Base-by-base conservation (phyloP, 1,139 yeast species). In the Spathaspora sp. region DNA sequence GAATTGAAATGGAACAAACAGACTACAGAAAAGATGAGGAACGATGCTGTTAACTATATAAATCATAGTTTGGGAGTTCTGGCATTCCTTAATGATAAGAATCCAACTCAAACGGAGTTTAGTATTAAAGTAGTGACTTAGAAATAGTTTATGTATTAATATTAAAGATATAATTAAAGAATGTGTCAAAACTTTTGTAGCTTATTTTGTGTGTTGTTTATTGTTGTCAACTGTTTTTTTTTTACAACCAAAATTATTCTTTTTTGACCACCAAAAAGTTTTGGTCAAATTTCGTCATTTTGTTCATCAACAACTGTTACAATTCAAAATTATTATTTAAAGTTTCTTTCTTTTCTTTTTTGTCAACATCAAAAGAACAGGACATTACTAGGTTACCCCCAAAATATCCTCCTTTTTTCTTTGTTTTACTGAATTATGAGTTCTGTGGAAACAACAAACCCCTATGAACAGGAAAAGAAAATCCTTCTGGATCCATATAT, bases 1-100 rank as follows among this genome's bases (percentile, higher is more conserved):
- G 95, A 88, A 64, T 76, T 87, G 51, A 70, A 79, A 42, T 91
- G 98, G 98, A 80, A 78, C 57, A 68, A 72, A 29, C 75, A 69
- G 38, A 81, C 83, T 52, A 80, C 86, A 64, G 70, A 74, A 43
- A 67, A 71, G 56, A 87, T 88, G 74, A 68, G 72, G 48, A 62
- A 61, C 43, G 76, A 78, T 47, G 79, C 90, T 39, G 68, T 64
- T 43, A 78, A 76, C 43, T 84, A 75, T 61, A 81, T 86, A 59
- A 81, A 83, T 50, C 76, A 81, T 49, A 82, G 31, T 11, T 27
- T 83, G 81, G 55, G 54, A 41, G 31, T 37, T 24, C 17, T 9
- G 13, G 10, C 36, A 2, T 13, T 15, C 8, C n/a, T 15, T 11
- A 31, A 31, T 4, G 23, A 20, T 7, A 20, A 20, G 29, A 26